These are phyloP conservation scores for Neurospora sp. DNA, from an alignment of 495 filamentous ascomycete genomes.

Conservation along the genomic window DNA sequence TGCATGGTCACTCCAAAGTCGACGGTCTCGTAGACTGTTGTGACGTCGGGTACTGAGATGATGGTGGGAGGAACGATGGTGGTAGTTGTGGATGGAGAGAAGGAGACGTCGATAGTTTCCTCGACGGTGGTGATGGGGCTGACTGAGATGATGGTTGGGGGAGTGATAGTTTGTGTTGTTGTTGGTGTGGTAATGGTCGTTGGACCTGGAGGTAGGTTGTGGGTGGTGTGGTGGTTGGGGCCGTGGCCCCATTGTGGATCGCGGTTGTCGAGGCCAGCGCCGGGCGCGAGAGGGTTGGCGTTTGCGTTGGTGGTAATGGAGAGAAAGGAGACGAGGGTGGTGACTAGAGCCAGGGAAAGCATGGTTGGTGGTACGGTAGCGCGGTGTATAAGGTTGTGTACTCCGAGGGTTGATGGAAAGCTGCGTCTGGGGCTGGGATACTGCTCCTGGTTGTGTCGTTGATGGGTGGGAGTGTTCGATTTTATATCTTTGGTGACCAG, in stretches of 20 bases:
- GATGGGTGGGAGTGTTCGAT: not conserved
- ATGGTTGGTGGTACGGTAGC: not conserved
- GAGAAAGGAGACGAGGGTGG: not conserved
- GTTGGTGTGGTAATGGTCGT: not conserved
- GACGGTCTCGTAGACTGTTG: not conserved
- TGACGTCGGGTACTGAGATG: not conserved
- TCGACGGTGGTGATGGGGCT: not conserved
- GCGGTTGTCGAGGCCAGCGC: not conserved
- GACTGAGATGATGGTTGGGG: not conserved
- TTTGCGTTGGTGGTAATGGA: not conserved
- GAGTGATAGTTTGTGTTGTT: not conserved
- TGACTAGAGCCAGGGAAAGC: not conserved
- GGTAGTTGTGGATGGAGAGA: not conserved
- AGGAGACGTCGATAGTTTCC: not conserved
- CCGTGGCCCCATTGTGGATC: not conserved
- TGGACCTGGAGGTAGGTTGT: not conserved
- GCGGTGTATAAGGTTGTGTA: not conserved
- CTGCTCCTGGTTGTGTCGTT: not conserved
- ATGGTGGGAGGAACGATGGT: not conserved
- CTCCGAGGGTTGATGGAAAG: not conserved
- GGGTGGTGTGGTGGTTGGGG: not conserved
- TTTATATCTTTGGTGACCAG: not conserved
- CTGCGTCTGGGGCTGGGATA: not conserved
- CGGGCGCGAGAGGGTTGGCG: not conserved
- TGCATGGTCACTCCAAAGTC: not conserved